These are phyloP conservation scores for Ganoderma leucocontextum DNA, from an alignment of 1,284 basidiomycete genomes.

Conservation along the genomic window DNA sequence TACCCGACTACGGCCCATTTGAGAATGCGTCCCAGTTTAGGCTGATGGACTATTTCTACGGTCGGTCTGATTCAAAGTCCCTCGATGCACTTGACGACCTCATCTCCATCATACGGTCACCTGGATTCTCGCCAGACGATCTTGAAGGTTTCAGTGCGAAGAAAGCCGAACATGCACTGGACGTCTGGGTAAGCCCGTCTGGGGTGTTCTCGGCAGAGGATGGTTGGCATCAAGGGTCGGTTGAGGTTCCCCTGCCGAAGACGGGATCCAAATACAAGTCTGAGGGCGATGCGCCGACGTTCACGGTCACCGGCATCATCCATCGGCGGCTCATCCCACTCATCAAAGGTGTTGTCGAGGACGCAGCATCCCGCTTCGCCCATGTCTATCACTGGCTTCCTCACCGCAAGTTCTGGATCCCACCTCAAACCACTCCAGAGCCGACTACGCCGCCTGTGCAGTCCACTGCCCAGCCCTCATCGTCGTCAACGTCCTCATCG, in stretches of 20 bases:
- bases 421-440: background rate
- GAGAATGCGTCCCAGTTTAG: constrained; percentile 8
- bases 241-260: constrained; percentile 2
- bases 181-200: constrained; percentile 14
- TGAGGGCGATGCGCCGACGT: constrained; percentile 37
- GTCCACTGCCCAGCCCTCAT: background rate
- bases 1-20: background rate
- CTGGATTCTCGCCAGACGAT: constrained; percentile 34
- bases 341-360: background rate
- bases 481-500: background rate
- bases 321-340: background rate
- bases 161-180: constrained; percentile 25
- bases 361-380: constrained; percentile 1
- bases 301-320: constrained; percentile 32
- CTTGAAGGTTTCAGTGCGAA: constrained; percentile 28
- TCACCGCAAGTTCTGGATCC: background rate
- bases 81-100: constrained; percentile 13
- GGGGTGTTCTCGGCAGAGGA: constrained; percentile 20
- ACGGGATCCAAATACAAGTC: constrained; percentile 22
- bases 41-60: constrained; percentile 11
- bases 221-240: constrained; percentile 33
- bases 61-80: background rate
- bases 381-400: constrained; percentile 11
- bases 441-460: no score
- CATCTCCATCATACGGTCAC: background rate